Base-by-base conservation (phyloP, 306 rosid species). In the Trichosanthes truncata region DNA sequence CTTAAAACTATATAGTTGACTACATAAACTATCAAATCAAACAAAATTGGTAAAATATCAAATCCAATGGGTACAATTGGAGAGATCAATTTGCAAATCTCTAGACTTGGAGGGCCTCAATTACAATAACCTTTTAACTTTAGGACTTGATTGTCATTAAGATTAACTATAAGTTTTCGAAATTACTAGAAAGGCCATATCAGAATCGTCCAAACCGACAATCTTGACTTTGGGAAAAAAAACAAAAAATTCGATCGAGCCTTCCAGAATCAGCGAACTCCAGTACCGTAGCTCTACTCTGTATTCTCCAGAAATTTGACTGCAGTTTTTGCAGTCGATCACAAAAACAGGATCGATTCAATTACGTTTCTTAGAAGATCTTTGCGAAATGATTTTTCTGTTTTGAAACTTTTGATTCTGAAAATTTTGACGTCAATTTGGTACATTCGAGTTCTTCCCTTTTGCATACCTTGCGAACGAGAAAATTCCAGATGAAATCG, bases 401-500 rank as follows among this genome's bases (percentile, higher is more conserved):
- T 18, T 20, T 18, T 17, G 21, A 17, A 66, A 36, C 35, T 60
- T 25, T 11, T 8, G 65, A 59, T 59, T 26, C 35, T 3, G 38
- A 60, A 60, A 57, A 23, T 1, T 43, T 13, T 14, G 7, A 46
- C 4, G 77, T 84, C 68, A 85, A 76, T 76, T 79, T 23, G 88
- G 81, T 76, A 77, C 33, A 36, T 81, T 15, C 67, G 80, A 84
- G 71, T 63, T 56, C 17, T 81, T 83, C 52, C 84, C 86, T 77
- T 80, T 83, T 31, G 56, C 85, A 57, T 82, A 45, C 84, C 81
- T 87, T 6, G 87, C 15, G 67, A 86, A 65, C 78, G 76, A 78
- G 45, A 87, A 82, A 74, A 88, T 82, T 38, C 89, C 88, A 8
- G 86, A 79, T 43, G 87, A 83, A 78, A 67, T 82, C 3, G 88